phyloP scores from a whole-genome alignment of 2,329 filamentous ascomycete species.

The Penicillium sclerotiorum region DNA sequence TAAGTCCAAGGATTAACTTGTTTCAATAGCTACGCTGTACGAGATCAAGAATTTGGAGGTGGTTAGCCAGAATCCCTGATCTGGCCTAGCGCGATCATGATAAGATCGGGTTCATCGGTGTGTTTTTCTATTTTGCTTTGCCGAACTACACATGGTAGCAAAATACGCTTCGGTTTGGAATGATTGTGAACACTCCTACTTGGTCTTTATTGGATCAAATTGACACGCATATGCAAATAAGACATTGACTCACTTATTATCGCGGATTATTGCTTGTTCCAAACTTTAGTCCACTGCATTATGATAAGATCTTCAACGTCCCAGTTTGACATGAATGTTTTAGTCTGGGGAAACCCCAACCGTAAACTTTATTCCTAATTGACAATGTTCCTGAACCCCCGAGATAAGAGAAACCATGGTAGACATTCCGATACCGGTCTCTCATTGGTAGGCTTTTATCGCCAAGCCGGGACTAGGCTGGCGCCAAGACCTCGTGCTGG shows the following conservation, averaged over 20 bases:
- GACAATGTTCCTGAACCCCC: not conserved
- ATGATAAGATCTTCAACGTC: too few species aligned
- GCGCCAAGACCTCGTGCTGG: not conserved
- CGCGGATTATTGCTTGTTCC: too few species aligned
- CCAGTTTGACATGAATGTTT: too few species aligned
- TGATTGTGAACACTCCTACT: too few species aligned
- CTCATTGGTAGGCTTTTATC: not conserved
- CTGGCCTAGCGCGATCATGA: not conserved
- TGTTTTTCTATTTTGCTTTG: too few species aligned
- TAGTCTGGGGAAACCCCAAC: not conserved
- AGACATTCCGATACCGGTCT: not conserved
- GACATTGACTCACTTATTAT: not conserved
- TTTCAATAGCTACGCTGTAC: constrained; percentile 12
- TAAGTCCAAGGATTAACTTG: not conserved
- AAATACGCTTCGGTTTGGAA: too few species aligned
- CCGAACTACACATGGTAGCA: too few species aligned
- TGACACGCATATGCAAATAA: too few species aligned
- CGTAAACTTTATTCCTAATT: too few species aligned
- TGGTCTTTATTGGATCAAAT: not conserved
- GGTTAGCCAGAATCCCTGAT: constrained; percentile 8
- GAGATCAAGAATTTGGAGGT: constrained; percentile 18
- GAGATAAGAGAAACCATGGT: not conserved
- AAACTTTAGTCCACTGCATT: too few species aligned
- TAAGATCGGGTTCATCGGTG: too few species aligned
- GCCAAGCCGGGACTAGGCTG: not conserved